Conservation (phyloP, 768 basidiomycete species). For the Tylopilus sp. region DNA sequence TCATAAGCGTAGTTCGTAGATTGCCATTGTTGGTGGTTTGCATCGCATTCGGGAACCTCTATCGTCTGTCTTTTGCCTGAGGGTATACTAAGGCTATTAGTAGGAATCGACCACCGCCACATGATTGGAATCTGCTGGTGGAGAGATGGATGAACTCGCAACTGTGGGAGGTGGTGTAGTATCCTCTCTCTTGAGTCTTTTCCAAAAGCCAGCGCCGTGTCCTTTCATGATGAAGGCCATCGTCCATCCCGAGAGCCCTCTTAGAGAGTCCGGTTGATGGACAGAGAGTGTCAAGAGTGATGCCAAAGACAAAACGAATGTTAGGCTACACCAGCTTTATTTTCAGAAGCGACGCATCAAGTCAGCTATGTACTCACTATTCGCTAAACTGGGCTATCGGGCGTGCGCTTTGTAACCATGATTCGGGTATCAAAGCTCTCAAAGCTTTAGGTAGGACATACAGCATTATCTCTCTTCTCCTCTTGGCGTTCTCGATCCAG, state of each 20-base stretch:
- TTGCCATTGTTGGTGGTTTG: no score
- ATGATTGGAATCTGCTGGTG: background rate
- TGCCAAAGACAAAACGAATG: conserved; percentile 62
- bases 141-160: conserved; percentile 1
- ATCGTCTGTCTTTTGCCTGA: background rate
- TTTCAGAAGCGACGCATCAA: conserved; percentile 8
- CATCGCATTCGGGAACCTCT: no score
- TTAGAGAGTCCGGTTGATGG: conserved; percentile 60
- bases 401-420: conserved; percentile 46
- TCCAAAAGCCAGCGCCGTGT: conserved; percentile 53
- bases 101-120: conserved; percentile 1
- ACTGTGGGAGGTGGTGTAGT: conserved; percentile 11
- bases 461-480: conserved; percentile 76
- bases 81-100: no score
- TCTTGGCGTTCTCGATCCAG: conserved; percentile 68
- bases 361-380: conserved; percentile 39
- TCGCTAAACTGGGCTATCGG: conserved; percentile 44
- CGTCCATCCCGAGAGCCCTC: conserved; percentile 74
- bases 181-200: conserved; percentile 27
- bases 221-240: conserved; percentile 64
- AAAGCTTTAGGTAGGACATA: conserved; percentile 75
- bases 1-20: background rate
- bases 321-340: conserved; percentile 37
- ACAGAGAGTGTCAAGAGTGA: conserved; percentile 60
- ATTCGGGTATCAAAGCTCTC: conserved; percentile 56